These are phyloP conservation scores for Cunninghamia lanceolata DNA, from an alignment of 75 land plant species.

Conservation along the genomic window DNA sequence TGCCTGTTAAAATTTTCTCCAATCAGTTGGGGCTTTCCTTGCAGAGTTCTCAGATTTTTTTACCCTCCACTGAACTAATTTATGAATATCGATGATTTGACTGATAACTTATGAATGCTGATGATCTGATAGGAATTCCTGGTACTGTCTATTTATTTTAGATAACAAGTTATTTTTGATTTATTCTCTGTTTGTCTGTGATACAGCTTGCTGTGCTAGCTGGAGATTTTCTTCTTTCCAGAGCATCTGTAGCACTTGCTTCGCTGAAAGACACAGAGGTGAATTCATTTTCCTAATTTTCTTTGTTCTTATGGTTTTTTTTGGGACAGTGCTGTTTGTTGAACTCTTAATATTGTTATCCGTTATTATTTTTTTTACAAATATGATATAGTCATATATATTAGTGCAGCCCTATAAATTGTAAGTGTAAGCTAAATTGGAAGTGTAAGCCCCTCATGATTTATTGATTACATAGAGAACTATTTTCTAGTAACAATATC, in stretches of 20 bases:
- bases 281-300: neutral
- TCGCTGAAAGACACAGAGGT: slow-evolving; percentile 90
- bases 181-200: neutral
- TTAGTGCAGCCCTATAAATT: neutral
- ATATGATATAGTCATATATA: neutral
- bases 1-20: neutral
- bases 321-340: neutral
- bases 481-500: neutral
- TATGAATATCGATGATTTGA: neutral
- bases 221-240: slow-evolving; percentile 94
- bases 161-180: neutral
- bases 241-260: slow-evolving; percentile 87
- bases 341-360: neutral
- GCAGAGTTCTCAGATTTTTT: neutral
- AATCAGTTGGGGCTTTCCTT: neutral
- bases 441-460: neutral
- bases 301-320: neutral
- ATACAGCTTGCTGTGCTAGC: slow-evolving; percentile 90
- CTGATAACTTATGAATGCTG: neutral
- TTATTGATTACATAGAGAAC: neutral
- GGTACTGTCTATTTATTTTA: neutral
- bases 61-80: too few relatives aligned
- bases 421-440: too few relatives aligned
- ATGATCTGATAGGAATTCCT: neutral
- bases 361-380: neutral